Evolutionary conservation across 1,284 basidiomycete genomes (phyloP), one percentile per base, ranked within the genome.

Genomic region (Entoloma clypeatum): DNA sequence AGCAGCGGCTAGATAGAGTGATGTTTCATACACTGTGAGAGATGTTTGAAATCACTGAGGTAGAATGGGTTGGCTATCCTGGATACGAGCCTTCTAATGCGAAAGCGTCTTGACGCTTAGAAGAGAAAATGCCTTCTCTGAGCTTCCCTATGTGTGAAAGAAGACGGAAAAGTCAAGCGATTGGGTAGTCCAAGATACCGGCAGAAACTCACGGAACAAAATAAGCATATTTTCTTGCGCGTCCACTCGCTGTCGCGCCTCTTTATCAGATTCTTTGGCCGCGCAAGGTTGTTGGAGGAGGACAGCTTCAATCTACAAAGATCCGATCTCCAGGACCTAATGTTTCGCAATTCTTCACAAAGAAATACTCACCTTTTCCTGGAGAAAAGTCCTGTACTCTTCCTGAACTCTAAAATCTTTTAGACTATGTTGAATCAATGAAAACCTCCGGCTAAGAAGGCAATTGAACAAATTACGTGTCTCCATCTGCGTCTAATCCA

Each of bases 401-500:
- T 81, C 73, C 52, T 86, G 83, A 1, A 75, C 64, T 23, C 54
- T 63, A 27, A 49, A 55, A 47, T 79, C 66, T 52, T 79, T 83
- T 55, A 86, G 56, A 39, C 82, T 86, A 52, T 10, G 51, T 70
- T 45, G 43, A 48, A 47, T 53, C 53, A 45, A 56, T 69, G 53
- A 61, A 43, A 51, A 50, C 37, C 17, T 38, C n/a, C 10, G 11
- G 24, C 30, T 21, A 17, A 16, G 19, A n/a, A 22, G 23, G n/a
- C n/a, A n/a, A n/a, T n/a, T n/a, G n/a, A n/a, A n/a, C 14, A 19
- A 65, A 83, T 71, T 58, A 86, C 84, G 73, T 71, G 60, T 86
- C 79, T 23, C 84, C 83, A 46, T 76, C 81, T 50, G 74, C 77
- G 50, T 80, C 79, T 7, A 86, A 55, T 5, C 84, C 83, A 49